phyloP scores from a whole-genome alignment of 2,329 filamentous ascomycete genomes.

The Nigrospora sphaerica region DNA sequence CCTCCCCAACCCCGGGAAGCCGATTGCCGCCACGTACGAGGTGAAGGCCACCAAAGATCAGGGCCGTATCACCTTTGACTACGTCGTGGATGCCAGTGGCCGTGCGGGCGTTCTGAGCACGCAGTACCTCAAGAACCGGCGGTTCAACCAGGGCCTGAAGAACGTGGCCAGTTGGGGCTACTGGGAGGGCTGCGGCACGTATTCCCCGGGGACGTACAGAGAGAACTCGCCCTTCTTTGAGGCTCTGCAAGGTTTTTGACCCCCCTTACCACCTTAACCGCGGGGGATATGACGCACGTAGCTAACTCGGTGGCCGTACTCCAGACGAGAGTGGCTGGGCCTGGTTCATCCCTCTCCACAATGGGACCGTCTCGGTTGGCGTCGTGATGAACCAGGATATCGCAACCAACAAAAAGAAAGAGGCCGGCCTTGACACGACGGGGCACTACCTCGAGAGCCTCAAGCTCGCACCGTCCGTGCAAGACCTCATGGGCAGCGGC shows the following conservation, averaged over 20 bases:
- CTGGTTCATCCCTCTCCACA: constrained; percentile 43
- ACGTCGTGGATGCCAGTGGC: constrained; percentile 42
- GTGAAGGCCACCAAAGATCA: constrained; percentile 15
- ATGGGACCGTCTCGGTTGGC: constrained; percentile 35
- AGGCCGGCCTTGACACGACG: constrained; percentile 8
- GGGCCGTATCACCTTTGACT: constrained; percentile 36
- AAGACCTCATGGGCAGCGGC: constrained; percentile 12
- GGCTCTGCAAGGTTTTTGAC: neutral
- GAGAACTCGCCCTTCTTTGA: neutral
- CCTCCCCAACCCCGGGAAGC: constrained; percentile 15
- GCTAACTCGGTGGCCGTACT: no score
- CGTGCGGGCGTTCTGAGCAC: constrained; percentile 36
- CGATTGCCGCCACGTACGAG: constrained; percentile 27
- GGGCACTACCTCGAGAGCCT: constrained; percentile 27
- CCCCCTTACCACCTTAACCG: neutral
- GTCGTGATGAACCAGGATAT: constrained; percentile 33
- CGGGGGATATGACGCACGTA: no score
- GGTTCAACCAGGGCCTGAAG: constrained; percentile 38
- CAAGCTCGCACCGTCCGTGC: constrained; percentile 20
- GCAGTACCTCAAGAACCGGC: constrained; percentile 40
- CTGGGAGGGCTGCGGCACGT: constrained; percentile 27
- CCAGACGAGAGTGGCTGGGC: constrained; percentile 39
- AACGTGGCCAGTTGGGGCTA: constrained; percentile 44
- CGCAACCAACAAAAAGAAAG: constrained; percentile 25
- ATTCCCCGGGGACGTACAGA: constrained; percentile 14